Base-by-base conservation (phyloP, 768 basidiomycete genomes). In the Lentinula guzmanii region DNA sequence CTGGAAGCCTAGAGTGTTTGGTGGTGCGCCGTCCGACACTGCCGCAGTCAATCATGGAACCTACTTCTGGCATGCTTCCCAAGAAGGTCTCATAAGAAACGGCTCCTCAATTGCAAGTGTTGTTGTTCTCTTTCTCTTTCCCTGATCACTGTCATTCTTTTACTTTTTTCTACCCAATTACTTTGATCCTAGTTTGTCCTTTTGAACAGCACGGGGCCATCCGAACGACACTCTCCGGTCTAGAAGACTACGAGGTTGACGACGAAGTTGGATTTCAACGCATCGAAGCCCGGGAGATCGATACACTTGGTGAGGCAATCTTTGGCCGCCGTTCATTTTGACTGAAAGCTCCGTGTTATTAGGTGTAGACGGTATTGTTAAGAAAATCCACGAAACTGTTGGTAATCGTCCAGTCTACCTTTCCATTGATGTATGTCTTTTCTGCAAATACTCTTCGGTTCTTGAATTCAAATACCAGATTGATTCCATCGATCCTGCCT, bases 21-120 rank as follows among this genome's bases (percentile, higher is more conserved):
- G 89, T 24, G 87, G 87, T 9, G 85, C 89, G 3, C 88, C 87
- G 3, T 86, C 86, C 31, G 78, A 80, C 0, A 86, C 86, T 61
- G 89, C 87, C 0, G 85, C 86, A 21, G 86, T 95, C 64, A 93
- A 90, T 63, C 93, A 95, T 62, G 93, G 92, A 11, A 92, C 90
- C 2, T 94, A 93, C 76, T 95, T 95, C 73, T 94, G 91, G 74
- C 90, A 90, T 82, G 93, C 93, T 0, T 86, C 85, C 62, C 82
- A 88, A 66, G 90, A 93, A 67, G 92, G 93, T 2, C 76, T 93
- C 48, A 87, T 95, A 64, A 79, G 78, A 66, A 89, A 90, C 62
- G 89, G 88, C 64, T 81, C 82, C 61, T 90, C 89, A 72, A 89
- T 90, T 86, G 89, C 87, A 90, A 90, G 89, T 89, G 66, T 82